A percentile compares a stretch with the other conserved stretches of the same genome.
Conservation (phyloP, 2,329 filamentous ascomycete genomes). For the Monosporascus sp. region DNA sequence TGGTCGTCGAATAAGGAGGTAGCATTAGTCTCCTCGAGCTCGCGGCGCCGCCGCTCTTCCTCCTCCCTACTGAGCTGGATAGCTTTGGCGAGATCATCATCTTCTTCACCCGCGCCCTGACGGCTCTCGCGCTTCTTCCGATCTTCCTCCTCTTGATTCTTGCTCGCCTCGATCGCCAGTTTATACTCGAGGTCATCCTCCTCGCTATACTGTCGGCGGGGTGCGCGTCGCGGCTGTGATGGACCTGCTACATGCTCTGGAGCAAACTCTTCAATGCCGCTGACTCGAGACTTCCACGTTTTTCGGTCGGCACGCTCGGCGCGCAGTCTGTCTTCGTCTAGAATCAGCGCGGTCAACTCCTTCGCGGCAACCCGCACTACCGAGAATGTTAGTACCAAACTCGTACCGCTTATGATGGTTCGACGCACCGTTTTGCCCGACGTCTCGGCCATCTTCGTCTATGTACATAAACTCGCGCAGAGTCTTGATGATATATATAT, state of each 20-base stretch:
- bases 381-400: slow-evolving; percentile 23
- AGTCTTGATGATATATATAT: slow-evolving; percentile 98
- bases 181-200: slow-evolving; percentile 89
- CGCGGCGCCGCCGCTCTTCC: slow-evolving; percentile 80
- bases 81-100: slow-evolving; percentile 89
- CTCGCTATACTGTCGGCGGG: slow-evolving; percentile 44
- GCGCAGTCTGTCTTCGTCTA: slow-evolving; percentile 89
- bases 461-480: slow-evolving; percentile 94
- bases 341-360: slow-evolving; percentile 83
- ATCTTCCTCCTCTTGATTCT: slow-evolving; percentile 91
- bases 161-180: slow-evolving; percentile 90
- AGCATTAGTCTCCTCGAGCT: slow-evolving; percentile 82
- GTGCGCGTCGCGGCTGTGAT: slow-evolving; percentile 36
- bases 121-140: slow-evolving; percentile 64
- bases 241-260: slow-evolving; percentile 36
- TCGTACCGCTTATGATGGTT: slow-evolving; percentile 7
- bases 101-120: slow-evolving; percentile 49
- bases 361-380: slow-evolving; percentile 92
- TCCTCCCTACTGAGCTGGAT: slow-evolving; percentile 94
- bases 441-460: slow-evolving; percentile 91
- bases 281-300: slow-evolving; percentile 94
- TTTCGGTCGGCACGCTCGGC: slow-evolving; percentile 87
- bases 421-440: slow-evolving; percentile 85
- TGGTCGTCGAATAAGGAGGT: slow-evolving; percentile 85
- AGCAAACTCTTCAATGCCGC: slow-evolving; percentile 79